Evolutionary conservation across 345 rosid genomes (phyloP), one percentile per base, ranked within the genome.

Genomic region (Lepidium sativum): DNA sequence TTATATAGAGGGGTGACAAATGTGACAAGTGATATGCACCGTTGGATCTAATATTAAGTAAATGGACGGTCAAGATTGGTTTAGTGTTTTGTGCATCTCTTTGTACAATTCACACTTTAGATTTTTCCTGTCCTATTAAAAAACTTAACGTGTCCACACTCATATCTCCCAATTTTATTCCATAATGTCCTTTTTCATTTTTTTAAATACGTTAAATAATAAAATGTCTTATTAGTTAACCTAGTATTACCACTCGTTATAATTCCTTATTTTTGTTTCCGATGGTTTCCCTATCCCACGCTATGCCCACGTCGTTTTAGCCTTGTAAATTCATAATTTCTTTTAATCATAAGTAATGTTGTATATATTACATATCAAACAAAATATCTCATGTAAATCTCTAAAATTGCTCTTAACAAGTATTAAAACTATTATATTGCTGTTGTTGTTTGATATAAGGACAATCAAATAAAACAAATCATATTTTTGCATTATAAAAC

Each of bases 1-100:
- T 65, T 76, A 70, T 79, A 74, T 67, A 79, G 61, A 13, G 65
- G 40, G 55, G 65, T 27, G 66, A 63, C 71, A 54, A 42, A 23
- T 23, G 7, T 33, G 27, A 47, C 27, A 33, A 13, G 34, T 57
- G 6, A 14, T 54, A 0, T 33, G 17, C 25, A 12, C 65, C 54
- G 60, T 61, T 62, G 57, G 73, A 68, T 73, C n/a, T 5, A 4
- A 34, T 6, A 18, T 17, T 20, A 1, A 1, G 33, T 40, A 9
- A n/a, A 12, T 74, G 54, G 57, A 63, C 54, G 73, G 72, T 56
- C 33, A 41, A 2, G 72, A 60, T 66, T 57, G 6, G 27, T 1
- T 13, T 1, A n/a, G 4, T 29, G 39, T 4, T 39, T 2, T 34
- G 57, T 59, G 42, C 14, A 47, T 49, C 52, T 16, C 25, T 25